Conservation (phyloP, 768 basidiomycete genomes). For the Suillus alpinus region DNA sequence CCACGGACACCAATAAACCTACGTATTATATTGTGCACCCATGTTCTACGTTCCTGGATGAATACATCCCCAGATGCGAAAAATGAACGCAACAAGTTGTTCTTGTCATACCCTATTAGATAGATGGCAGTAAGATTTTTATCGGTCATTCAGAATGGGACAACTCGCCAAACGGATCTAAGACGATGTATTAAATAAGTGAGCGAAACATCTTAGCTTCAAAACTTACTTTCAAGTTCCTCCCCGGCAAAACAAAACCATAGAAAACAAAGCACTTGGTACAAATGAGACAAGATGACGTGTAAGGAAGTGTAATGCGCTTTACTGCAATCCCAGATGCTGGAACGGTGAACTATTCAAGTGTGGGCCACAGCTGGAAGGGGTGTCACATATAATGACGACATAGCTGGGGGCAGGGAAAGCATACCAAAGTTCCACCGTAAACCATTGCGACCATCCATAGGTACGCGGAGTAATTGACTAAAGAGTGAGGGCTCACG, state of each 20-base stretch:
- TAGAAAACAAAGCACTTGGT: conserved; percentile 67
- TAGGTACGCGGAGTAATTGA: conserved; percentile 63
- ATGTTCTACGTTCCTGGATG: conserved; percentile 41
- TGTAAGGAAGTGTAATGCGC: neutral
- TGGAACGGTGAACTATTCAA: conserved; percentile 65
- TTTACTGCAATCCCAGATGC: conserved; percentile 50
- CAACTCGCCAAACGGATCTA: conserved; percentile 44
- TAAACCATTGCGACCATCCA: conserved; percentile 64
- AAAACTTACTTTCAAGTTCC: conserved; percentile 66
- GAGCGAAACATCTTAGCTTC: neutral
- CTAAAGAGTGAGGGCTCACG: neutral
- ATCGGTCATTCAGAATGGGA: neutral
- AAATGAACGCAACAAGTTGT: conserved; percentile 52
- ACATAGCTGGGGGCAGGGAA: neutral
- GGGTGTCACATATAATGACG: conserved; percentile 38
- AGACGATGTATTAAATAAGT: neutral
- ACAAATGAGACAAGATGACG: neutral
- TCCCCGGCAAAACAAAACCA: conserved; percentile 70
- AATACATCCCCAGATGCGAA: neutral
- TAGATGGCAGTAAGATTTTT: neutral
- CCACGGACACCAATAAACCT: conserved; percentile 18
- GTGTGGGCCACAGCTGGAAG: conserved; percentile 53
- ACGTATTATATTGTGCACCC: conserved; percentile 66
- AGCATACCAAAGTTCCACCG: conserved; percentile 52
- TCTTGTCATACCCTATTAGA: conserved; percentile 57